Base-by-base conservation (phyloP, 106 monocot genomes). In the Phalaenopsis equestris region DNA sequence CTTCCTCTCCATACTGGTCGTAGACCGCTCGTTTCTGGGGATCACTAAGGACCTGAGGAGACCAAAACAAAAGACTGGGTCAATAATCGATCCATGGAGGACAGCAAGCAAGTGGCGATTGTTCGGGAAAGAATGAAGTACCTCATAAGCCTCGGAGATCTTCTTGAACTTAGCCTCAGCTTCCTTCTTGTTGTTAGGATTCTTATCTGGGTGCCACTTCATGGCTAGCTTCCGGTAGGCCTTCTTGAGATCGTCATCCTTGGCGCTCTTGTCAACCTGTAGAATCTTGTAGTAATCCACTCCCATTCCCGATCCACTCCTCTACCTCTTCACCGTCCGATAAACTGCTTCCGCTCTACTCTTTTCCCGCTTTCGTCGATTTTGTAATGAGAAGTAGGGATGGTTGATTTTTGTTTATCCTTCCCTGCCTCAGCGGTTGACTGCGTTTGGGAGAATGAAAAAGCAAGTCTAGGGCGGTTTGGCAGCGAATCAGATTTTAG, bases 101-200 rank as follows among this genome's bases (percentile, higher is more conserved):
- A 91, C 91, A 36, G 87, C 30, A 45, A 45, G 43, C 43, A 45
- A 4, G 43, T 6, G 43, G 43, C 43, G 43, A 45, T 4, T 45
- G 43, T 45, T 45, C 43, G 43, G 43, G 43, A 45, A 6, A 45
- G 43, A 45, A 45, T 45, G 43, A 45, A 45, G 43, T 45, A 45
- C 43, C 43, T 45, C 89, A 75, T 92, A 92, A 45, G 89, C 91
- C 48, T 92, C 91, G 75, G 91, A 92, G 80, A 92, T 84, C 42
- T 87, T 74, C 82, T 89, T 89, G 89, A 92, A 92, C 79, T 89
- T 85, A 65, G 89, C 79, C 64, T 92, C 89, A 42, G 91, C 91
- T 6, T 82, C 78, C 67, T 82, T 82, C 88, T 87, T 89, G 84
- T 83, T 83, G 75, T 3, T 75, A 30, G 87, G 87, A 83, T 89